These are phyloP conservation scores for Chlorophyllum brunneum DNA, from an alignment of 768 basidiomycete genomes.

Conservation along the genomic window DNA sequence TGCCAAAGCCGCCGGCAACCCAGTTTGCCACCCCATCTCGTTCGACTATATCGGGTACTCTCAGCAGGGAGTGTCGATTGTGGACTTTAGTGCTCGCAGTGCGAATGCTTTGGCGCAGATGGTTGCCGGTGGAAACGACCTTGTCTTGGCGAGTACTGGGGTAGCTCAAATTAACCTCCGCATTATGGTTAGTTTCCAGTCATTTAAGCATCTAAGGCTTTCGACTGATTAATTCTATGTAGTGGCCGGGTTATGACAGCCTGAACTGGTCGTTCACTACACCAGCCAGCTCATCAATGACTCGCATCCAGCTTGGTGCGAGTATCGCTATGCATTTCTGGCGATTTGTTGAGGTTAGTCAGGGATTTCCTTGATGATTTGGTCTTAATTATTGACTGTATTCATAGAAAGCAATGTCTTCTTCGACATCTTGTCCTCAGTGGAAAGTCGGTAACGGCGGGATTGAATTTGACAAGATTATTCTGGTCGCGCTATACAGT, in stretches of 20 bases:
- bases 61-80: constrained; percentile 11
- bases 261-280: constrained; percentile 9
- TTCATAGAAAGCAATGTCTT: constrained; percentile 1
- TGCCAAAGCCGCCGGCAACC: background rate
- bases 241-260: constrained; percentile 16
- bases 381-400: background rate
- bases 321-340: constrained; percentile 26
- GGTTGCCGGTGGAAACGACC: constrained; percentile 14
- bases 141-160: constrained; percentile 8
- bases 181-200: constrained; percentile 11
- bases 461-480: constrained; percentile 14
- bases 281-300: constrained; percentile 25
- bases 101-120: constrained; percentile 10
- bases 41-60: constrained; percentile 13
- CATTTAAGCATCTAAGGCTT: background rate
- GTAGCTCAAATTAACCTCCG: constrained; percentile 11
- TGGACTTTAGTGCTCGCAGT: constrained; percentile 8
- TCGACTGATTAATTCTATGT: background rate
- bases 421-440: constrained; percentile 4
- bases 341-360: constrained; percentile 12
- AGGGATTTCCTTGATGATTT: too few relatives aligned
- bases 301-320: constrained; percentile 38
- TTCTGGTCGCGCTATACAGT: constrained; percentile 14
- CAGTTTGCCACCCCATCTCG: background rate
- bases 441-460: constrained; percentile 6